Percentiles rank a stretch among this genome's conserved stretches.
These are phyloP conservation scores for Cystobasidium sp. DNA, from an alignment of 1,284 basidiomycete species.

Conservation along the genomic window DNA sequence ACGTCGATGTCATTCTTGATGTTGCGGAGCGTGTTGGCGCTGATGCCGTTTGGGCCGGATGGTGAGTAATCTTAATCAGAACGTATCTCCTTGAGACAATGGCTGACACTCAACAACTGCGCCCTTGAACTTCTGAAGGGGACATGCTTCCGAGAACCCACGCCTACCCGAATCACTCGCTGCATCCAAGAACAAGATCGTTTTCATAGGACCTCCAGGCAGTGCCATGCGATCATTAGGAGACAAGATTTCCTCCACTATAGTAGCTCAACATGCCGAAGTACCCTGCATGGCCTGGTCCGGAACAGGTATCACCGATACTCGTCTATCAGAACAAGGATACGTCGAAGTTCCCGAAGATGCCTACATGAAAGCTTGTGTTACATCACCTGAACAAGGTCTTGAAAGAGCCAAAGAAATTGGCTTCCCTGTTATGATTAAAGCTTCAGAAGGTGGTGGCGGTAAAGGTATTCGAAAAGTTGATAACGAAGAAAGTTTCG, in stretches of 20 bases:
- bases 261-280: constrained; percentile 94
- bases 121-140: constrained; percentile 59
- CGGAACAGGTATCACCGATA: constrained; percentile 90
- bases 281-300: constrained; percentile 99
- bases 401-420: constrained; percentile 82
- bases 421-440: constrained; percentile 99
- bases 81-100: not conserved
- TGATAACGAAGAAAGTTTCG: constrained; percentile 81
- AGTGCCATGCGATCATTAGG: constrained; percentile 99
- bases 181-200: constrained; percentile 90
- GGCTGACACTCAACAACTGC: not conserved
- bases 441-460: constrained; percentile 98
- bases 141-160: constrained; percentile 99
- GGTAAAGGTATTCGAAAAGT: constrained; percentile 98
- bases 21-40: constrained; percentile 96
- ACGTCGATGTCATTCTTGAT: constrained; percentile 98
- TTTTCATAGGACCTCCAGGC: constrained; percentile 98
- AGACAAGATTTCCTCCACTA: constrained; percentile 99
- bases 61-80: constrained; percentile 62
- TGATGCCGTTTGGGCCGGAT: constrained; percentile 99
- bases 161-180: constrained; percentile 93
- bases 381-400: constrained; percentile 87
- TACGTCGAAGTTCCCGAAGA: constrained; percentile 93
- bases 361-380: constrained; percentile 87
- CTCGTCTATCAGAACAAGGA: constrained; percentile 80